Percentiles rank a stretch among this genome's conserved stretches.
phyloP scores from a whole-genome alignment of 768 basidiomycete species.

The Lentinus tigrinus region DNA sequence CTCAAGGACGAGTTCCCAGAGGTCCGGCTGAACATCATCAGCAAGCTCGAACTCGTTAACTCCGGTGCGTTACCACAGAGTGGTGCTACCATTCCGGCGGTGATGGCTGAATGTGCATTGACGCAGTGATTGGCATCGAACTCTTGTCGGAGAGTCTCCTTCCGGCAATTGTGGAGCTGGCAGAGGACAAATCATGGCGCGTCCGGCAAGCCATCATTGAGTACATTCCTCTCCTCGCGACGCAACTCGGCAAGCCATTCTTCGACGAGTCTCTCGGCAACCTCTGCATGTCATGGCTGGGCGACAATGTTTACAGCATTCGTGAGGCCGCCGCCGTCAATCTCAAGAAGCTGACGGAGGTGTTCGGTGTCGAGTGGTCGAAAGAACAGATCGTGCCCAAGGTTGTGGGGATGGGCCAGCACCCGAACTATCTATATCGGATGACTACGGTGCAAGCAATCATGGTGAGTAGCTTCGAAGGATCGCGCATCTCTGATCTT shows the following conservation, averaged over 20 bases:
- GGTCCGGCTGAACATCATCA: slow-evolving; percentile 95
- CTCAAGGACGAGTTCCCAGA: slow-evolving; percentile 99
- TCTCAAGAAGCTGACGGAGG: slow-evolving; percentile 94
- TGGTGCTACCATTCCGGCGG: not conserved
- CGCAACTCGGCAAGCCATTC: slow-evolving; percentile 94
- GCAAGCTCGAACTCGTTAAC: slow-evolving; percentile 96
- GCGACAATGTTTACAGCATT: slow-evolving; percentile 97
- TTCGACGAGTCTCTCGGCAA: slow-evolving; percentile 97
- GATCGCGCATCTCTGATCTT: slow-evolving; percentile 1
- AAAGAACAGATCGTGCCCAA: slow-evolving; percentile 92
- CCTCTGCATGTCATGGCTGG: slow-evolving; percentile 98
- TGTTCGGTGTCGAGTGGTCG: slow-evolving; percentile 99
- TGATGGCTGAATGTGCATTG: slow-evolving; percentile 4
- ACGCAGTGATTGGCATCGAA: slow-evolving; percentile 96
- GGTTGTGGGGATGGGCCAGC: slow-evolving; percentile 94
- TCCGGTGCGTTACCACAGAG: slow-evolving; percentile 48
- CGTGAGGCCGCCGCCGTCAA: slow-evolving; percentile 98
- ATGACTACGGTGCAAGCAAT: slow-evolving; percentile 99
- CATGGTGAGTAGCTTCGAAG: slow-evolving; percentile 57
- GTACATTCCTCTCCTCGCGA: slow-evolving; percentile 97
- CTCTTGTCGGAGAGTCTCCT: slow-evolving; percentile 91
- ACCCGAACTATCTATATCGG: slow-evolving; percentile 94
- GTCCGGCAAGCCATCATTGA: slow-evolving; percentile 99
- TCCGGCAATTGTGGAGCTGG: slow-evolving; percentile 95
- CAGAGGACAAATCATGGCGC: slow-evolving; percentile 99